Percentiles rank a stretch among this genome's conserved stretches.
These are phyloP conservation scores for Asterochloris sp. DNA, from an alignment of 139 green algal genomes.

Conservation along the genomic window DNA sequence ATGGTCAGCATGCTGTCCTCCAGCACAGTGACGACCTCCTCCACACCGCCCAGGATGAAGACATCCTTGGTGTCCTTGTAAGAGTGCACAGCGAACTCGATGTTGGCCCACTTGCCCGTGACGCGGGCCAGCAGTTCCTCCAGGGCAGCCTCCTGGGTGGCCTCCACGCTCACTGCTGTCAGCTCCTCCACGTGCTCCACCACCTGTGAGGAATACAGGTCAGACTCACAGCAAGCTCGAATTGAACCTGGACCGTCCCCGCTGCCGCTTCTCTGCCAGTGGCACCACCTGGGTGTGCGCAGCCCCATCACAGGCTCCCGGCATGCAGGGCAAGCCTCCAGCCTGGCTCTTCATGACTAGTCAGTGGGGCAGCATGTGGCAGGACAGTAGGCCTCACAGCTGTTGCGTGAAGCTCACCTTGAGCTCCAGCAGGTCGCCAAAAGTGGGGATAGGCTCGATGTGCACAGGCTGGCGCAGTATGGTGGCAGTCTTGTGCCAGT, in stretches of 20 bases:
- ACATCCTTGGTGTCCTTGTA: constrained; percentile 90
- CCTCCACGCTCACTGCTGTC: constrained; percentile 60
- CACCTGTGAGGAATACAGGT: constrained; percentile 31
- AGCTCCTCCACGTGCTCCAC: constrained; percentile 55
- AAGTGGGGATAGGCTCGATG: constrained; percentile 53
- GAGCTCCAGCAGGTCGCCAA: constrained; percentile 46
- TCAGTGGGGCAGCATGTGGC: not conserved
- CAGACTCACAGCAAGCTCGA: not conserved
- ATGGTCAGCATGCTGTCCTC: constrained; percentile 88
- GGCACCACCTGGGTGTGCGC: not conserved
- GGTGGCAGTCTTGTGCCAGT: constrained; percentile 74
- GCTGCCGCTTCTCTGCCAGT: not conserved
- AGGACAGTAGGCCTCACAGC: not conserved
- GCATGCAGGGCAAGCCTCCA: not conserved
- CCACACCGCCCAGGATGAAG: constrained; percentile 74
- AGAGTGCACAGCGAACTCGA: constrained; percentile 67
- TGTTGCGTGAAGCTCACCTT: constrained; percentile 21
- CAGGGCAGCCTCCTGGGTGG: constrained; percentile 71
- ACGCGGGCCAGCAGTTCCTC: constrained; percentile 78
- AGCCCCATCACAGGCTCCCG: not conserved
- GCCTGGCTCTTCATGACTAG: not conserved
- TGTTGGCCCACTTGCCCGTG: constrained; percentile 59
- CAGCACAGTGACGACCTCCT: constrained; percentile 74
- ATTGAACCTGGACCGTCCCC: not conserved
- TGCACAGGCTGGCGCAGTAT: constrained; percentile 41